These are phyloP conservation scores for Elongisporangium prolatum DNA, from an alignment of 352 stramenopile genomes.

Conservation along the genomic window DNA sequence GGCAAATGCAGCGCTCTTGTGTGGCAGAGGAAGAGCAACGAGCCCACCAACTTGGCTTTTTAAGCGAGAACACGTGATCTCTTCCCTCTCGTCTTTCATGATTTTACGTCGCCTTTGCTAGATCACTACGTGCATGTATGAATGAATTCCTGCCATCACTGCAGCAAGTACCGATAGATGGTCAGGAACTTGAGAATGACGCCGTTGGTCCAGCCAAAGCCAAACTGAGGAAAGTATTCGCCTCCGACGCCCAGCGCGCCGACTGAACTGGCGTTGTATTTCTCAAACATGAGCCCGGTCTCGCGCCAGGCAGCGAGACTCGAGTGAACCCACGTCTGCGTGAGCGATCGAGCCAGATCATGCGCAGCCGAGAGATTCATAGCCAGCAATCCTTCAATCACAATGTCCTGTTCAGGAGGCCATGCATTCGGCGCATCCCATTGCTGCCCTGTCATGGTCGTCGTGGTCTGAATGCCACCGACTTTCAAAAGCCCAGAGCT, in stretches of 20 bases:
- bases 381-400: constrained; percentile 70
- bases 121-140: neutral
- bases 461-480: constrained; percentile 69
- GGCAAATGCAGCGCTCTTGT: too few species aligned
- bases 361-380: constrained; percentile 44
- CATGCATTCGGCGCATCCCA: constrained; percentile 87
- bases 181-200: constrained; percentile 86
- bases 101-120: neutral
- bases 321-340: constrained; percentile 60
- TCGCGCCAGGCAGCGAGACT: constrained; percentile 57
- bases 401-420: constrained; percentile 78
- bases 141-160: constrained; percentile 8
- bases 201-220: constrained; percentile 86
- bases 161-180: constrained; percentile 67
- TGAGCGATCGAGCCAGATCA: constrained; percentile 41
- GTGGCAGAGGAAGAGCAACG: constrained; percentile 18
- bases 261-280: constrained; percentile 76
- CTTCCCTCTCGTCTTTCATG: neutral
- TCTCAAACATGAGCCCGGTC: constrained; percentile 86
- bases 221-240: constrained; percentile 87
- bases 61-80: too few species aligned
- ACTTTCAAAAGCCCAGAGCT: constrained; percentile 56
- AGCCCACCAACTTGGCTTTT: too few species aligned
- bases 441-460: constrained; percentile 71
- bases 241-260: constrained; percentile 68